Base-by-base conservation (phyloP, 192 early-diverging fungal species). In the Haplosporangium gracile region DNA sequence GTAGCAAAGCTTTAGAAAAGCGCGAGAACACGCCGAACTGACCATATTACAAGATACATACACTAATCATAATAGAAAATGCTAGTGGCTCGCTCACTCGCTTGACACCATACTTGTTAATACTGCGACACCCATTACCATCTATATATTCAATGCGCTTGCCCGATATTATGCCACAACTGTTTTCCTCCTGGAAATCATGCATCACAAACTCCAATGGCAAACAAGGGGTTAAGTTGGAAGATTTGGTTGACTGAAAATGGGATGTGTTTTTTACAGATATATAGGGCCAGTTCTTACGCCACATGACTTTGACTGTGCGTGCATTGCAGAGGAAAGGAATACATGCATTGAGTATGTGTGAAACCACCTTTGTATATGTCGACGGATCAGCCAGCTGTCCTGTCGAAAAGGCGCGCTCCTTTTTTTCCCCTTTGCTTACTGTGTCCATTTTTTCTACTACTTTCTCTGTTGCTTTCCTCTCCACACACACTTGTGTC, bases 1-100 rank as follows among this genome's bases (percentile, higher is more conserved):
- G 39, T 53, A 49, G 78, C 83, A 8, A 70, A 63, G 20, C 75
- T 86, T 24, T 75, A 40, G 43, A 49, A 60, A 65, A 15, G 60
- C 60, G 29, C 4, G 11, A 65, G 29, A 32, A 65, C 60, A 65
- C 26, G 9, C 32, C 26, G 11, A 65, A 15, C 32, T 11, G n/a
- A 26, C n/a, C n/a, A 60, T 24, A 57, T 6, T 5, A 43, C 42
- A 43, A 43, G 42, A 45, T 45, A n/a, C 4, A 32, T 60, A 60
- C 53, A n/a, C 53, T 57, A 53, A n/a, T 57, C 5, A 7, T 6
- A 60, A 26, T 51, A 51, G 49, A 51, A 10, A 57, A 24, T 9
- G 5, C 55, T 55, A 22, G 24, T 55, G 18, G 53, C 53, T 55
- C 53, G 22, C 53, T 55, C 8, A 7, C 22, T 55, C 24, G 1